Base-by-base conservation (phyloP, 768 basidiomycete species). In the Phaeotremella fagi region DNA sequence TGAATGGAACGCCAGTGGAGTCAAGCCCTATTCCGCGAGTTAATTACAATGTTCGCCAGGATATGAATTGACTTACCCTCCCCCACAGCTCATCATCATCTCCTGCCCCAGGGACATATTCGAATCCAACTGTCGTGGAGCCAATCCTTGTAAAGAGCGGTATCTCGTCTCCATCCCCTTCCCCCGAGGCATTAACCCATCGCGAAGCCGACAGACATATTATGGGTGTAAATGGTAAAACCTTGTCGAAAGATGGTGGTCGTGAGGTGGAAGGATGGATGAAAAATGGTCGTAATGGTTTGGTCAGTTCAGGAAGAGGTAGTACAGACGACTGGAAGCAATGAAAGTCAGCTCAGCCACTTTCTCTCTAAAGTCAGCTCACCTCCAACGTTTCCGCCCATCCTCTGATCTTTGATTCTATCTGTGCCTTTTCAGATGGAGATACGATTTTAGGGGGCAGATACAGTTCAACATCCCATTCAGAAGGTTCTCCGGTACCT, bases 21-120 rank as follows among this genome's bases (percentile, higher is more conserved):
- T 88, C 50, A 94, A 75, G 3, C 89, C 89, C 86, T 89, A 38
- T 16, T 25, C 18, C 23, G 50, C n/a, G 27, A 36, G 31, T 31
- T 18, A 3, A 27, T 44, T n/a, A 43, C 25, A 29, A 25, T 16
- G 9, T 25, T 22, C 28, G 31, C 45, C 15, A 29, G 38, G 41
- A 33, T 46, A 49, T n/a, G n/a, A 16, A 37, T 31, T 18, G 15
- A 69, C 78, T 26, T 50, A 87, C 87, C 82, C 82, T 81, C 25
- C 84, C 81, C 90, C 90, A 92, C 4, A 86, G 77, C 72, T 95
- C 91, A 66, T 92, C 89, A 64, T 98, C 94, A 64, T 97, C 94
- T 0, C 91, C 94, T 0, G 87, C 88, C 1, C 94, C 94, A 71
- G 94, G 91, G 6, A 97, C 82, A 69, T 97, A 97, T 20, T 83